Conservation (phyloP, 2,329 filamentous ascomycete genomes). For the Zelopaecilomyces penicillatus region DNA sequence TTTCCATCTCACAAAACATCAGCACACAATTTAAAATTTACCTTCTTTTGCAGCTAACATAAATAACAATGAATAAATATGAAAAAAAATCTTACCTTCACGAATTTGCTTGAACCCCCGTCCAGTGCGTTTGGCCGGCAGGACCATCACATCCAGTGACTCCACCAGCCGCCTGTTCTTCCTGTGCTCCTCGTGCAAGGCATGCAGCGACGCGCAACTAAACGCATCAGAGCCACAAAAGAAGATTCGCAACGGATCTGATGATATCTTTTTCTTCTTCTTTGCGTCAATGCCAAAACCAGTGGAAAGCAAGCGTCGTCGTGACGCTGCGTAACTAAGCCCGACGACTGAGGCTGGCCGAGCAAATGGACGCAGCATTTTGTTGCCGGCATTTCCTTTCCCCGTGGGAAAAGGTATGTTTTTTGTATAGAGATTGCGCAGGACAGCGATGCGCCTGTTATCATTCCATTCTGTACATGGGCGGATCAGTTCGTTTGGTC, state of each 20-base stretch:
- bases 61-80: not conserved
- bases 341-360: constrained; percentile 8
- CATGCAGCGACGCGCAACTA: constrained; percentile 67
- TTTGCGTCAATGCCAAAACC: not conserved
- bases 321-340: constrained; percentile 2
- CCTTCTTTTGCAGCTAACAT: not conserved
- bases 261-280: constrained; percentile 10
- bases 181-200: constrained; percentile 54
- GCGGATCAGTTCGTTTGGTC: too few species aligned
- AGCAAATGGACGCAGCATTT: constrained; percentile 14
- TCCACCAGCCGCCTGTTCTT: constrained; percentile 48
- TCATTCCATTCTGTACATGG: too few species aligned
- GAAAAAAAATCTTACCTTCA: constrained; percentile 43
- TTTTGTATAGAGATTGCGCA: too few species aligned
- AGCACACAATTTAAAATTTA: too few species aligned
- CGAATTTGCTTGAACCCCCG: constrained; percentile 61
- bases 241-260: constrained; percentile 67
- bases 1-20: constrained; percentile 22
- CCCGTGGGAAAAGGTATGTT: too few species aligned
- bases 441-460: too few species aligned
- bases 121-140: constrained; percentile 70
- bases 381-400: not conserved
- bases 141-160: constrained; percentile 79
- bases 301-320: constrained; percentile 14
- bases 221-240: constrained; percentile 94